Conservation (phyloP, 495 filamentous ascomycete species). For the Hypoxylon lenormandii region DNA sequence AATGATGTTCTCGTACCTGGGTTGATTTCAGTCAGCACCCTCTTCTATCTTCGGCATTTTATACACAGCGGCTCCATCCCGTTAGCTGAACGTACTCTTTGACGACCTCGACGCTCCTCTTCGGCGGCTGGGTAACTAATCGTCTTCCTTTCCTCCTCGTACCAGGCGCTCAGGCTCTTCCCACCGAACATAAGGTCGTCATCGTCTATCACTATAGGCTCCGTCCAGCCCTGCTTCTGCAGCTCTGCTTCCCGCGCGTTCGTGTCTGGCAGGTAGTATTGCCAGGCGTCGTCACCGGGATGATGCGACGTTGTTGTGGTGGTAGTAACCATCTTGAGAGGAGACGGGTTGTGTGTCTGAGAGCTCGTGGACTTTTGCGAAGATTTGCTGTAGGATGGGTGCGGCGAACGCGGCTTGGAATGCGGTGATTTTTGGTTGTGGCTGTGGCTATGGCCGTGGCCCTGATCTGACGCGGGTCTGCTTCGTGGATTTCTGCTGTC, state of each 20-base stretch:
- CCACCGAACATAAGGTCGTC: constrained; percentile 69
- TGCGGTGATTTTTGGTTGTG: constrained; percentile 22
- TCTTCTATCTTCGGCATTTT: neutral
- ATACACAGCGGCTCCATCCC: neutral
- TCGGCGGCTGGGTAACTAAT: constrained; percentile 55
- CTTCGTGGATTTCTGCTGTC: constrained; percentile 44
- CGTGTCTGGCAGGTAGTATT: constrained; percentile 58
- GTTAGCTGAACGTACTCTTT: constrained; percentile 47
- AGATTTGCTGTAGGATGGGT: constrained; percentile 25
- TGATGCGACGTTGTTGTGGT: constrained; percentile 41
- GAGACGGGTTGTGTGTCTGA: constrained; percentile 44
- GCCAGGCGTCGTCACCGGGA: constrained; percentile 41
- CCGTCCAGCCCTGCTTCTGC: constrained; percentile 59
- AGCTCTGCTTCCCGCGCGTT: constrained; percentile 54
- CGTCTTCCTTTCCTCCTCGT: constrained; percentile 64
- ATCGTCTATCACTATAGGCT: constrained; percentile 67
- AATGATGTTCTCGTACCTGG: constrained; percentile 46
- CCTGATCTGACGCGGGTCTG: constrained; percentile 42
- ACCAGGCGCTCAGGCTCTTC: constrained; percentile 66
- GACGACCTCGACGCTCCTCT: constrained; percentile 60
- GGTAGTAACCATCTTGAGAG: constrained; percentile 52
- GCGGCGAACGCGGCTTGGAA: constrained; percentile 44
- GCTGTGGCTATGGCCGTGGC: constrained; percentile 2
- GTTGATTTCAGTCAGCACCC: constrained; percentile 14
- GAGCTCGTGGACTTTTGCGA: constrained; percentile 34